Percentiles rank a stretch among this genome's conserved stretches.
Evolutionary conservation across 2,329 filamentous ascomycete genomes (phyloP).

Genomic region (Cladosporium sp.): DNA sequence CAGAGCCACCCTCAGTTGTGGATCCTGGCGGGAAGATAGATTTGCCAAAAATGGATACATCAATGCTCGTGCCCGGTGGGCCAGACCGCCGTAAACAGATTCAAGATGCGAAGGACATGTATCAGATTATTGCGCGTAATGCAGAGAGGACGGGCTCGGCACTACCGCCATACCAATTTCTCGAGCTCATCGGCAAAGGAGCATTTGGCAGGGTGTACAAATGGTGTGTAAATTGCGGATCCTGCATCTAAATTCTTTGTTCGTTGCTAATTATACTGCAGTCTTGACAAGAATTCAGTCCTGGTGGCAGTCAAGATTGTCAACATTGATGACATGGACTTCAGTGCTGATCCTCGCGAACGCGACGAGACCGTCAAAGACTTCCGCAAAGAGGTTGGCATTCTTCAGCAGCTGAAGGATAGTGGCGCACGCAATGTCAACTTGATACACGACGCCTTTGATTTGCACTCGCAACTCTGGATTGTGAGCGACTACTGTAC

Average conservation of each 20-base stretch:
- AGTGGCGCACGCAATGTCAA: slow-evolving; percentile 76
- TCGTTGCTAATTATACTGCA: not conserved
- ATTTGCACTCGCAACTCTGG: slow-evolving; percentile 77
- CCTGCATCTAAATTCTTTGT: not conserved
- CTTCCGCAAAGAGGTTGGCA: slow-evolving; percentile 60
- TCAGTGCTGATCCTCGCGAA: slow-evolving; percentile 48
- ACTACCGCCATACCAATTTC: slow-evolving; percentile 62
- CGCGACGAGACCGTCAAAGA: slow-evolving; percentile 58
- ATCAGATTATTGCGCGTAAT: slow-evolving; percentile 58
- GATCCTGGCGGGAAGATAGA: no score
- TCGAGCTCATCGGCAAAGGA: slow-evolving; percentile 71
- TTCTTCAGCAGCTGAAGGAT: slow-evolving; percentile 69
- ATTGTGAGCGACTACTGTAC: slow-evolving; percentile 84
- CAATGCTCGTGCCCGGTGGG: slow-evolving; percentile 9
- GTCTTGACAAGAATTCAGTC: slow-evolving; percentile 24
- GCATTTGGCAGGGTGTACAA: slow-evolving; percentile 73
- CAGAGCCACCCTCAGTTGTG: no score
- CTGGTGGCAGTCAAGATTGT: slow-evolving; percentile 78
- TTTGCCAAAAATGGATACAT: slow-evolving; percentile 3
- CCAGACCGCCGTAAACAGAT: slow-evolving; percentile 56
- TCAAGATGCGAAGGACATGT: slow-evolving; percentile 68
- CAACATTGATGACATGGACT: slow-evolving; percentile 74
- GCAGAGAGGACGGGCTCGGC: slow-evolving; percentile 57
- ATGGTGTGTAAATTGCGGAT: slow-evolving; percentile 33
- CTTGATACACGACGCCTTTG: slow-evolving; percentile 72